Percentiles rank a stretch among this genome's conserved stretches.
Evolutionary conservation across 2,329 filamentous ascomycete genomes (phyloP).

Genomic region (Clathrospora elynae): DNA sequence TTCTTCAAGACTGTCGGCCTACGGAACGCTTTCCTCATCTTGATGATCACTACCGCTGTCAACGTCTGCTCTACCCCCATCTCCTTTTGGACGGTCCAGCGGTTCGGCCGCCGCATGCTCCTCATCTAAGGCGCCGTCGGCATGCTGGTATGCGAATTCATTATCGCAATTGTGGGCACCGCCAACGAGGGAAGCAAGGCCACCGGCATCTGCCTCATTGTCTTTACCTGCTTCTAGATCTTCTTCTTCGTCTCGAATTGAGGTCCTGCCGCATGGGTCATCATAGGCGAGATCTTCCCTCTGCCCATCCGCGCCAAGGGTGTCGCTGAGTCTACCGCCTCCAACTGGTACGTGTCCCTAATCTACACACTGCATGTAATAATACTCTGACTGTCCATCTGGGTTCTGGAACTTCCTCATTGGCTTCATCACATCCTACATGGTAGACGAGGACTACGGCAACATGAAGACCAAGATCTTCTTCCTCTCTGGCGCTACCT

Average conservation of each 20-base stretch:
- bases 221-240: conserved; percentile 91
- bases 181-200: conserved; percentile 53
- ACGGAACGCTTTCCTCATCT: conserved; percentile 78
- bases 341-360: conserved; percentile 67
- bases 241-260: conserved; percentile 90
- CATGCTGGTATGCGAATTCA: conserved; percentile 86
- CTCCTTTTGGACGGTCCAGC: conserved; percentile 86
- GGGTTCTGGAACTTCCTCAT: conserved; percentile 77
- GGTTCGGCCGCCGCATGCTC: conserved; percentile 77
- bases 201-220: conserved; percentile 65
- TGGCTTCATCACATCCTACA: conserved; percentile 66
- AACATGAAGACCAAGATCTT: conserved; percentile 65
- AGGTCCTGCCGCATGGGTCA: conserved; percentile 73
- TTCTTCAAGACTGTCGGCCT: conserved; percentile 84
- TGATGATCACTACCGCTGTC: conserved; percentile 83
- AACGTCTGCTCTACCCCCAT: conserved; percentile 85
- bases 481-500: conserved; percentile 60
- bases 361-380: no score
- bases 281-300: conserved; percentile 90
- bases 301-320: conserved; percentile 86
- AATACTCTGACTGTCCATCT: no score
- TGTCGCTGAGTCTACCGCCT: conserved; percentile 83
- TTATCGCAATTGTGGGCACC: conserved; percentile 72
- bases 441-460: conserved; percentile 68
- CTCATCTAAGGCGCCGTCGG: conserved; percentile 78